A percentile compares a stretch with the other conserved stretches of the same genome.
These are phyloP conservation scores for Fusarium sp. DNA, from an alignment of 2,329 filamentous ascomycete genomes.

Conservation along the genomic window DNA sequence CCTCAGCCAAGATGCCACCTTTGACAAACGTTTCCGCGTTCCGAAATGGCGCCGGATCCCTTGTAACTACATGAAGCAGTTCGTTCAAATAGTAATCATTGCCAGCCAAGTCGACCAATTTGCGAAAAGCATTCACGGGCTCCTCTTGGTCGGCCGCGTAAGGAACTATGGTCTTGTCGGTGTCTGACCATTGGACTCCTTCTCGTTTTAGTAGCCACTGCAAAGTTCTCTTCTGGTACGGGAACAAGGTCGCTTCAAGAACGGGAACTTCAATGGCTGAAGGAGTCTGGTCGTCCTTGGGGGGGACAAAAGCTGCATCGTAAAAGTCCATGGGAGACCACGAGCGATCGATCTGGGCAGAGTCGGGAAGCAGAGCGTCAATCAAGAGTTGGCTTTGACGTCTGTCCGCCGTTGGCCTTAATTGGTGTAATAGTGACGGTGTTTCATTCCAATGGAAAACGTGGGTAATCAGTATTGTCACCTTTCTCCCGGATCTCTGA, in stretches of 20 bases:
- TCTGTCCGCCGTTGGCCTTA: conserved; percentile 47
- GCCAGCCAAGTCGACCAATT: conserved; percentile 47
- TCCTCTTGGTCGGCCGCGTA: conserved; percentile 13
- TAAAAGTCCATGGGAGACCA: conserved; percentile 72
- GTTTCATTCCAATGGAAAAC: conserved; percentile 58
- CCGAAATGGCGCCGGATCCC: conserved; percentile 58
- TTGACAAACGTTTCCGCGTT: conserved; percentile 54
- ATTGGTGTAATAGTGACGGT: conserved; percentile 41
- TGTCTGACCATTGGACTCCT: conserved; percentile 61
- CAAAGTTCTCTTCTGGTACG: conserved; percentile 77
- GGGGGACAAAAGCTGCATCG: conserved; percentile 72
- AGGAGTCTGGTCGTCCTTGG: conserved; percentile 52
- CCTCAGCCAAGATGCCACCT: conserved; percentile 78
- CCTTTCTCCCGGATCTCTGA: conserved; percentile 37
- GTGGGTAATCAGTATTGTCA: conserved; percentile 47
- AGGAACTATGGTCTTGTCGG: conserved; percentile 27
- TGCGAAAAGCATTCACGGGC: conserved; percentile 45
- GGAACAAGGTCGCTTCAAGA: conserved; percentile 68
- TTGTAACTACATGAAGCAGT: conserved; percentile 68
- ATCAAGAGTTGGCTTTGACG: conserved; percentile 50
- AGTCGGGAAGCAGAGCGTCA: conserved; percentile 47
- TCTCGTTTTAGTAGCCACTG: conserved; percentile 77
- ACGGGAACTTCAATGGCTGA: conserved; percentile 54
- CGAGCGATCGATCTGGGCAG: not conserved
- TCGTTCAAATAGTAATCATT: conserved; percentile 67